Base-by-base conservation (phyloP, 495 filamentous ascomycete species). In the Lasiosphaeriaceae sp. region DNA sequence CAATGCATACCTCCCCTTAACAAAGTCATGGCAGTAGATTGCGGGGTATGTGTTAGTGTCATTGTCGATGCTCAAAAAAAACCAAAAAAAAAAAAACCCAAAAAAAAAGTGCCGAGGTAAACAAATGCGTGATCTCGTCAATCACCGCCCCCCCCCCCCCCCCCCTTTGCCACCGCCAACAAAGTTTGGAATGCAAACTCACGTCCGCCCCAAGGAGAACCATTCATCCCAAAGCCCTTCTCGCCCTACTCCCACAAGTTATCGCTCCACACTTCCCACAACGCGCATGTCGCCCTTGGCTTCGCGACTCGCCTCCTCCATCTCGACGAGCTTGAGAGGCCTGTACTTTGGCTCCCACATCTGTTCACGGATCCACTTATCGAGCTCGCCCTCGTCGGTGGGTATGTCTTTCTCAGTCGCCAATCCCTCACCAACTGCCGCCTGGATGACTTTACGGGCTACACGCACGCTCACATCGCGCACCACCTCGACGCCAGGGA, bases 271-370 rank as follows among this genome's bases (percentile, higher is more conserved):
- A 23, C 62, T 68, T 8, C 75, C 75, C 11, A 76, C 79, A 43
- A 82, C 71, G 26, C 81, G 79, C 55, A 84, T 58, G 70, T 88
- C 83, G 0, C 85, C 85, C 71, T 70, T 85, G 3, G 83, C 86
- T 54, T 75, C 63, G 1, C 78, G 66, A 31, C 74, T 80, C 5
- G 84, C 84, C 11, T 61, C 67, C 1, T 70, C 70, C 6, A 69
- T 70, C 23, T 77, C 70, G 2, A 90, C 82, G 23, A 73, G 73
- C 62, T 74, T 80, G 50, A 94, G 66, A 31, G 83, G 80, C 20
- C 88, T 66, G 66, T 96, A 96, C 20, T 68, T 71, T 2, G 91
- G 80, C 58, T 92, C 82, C 92, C 91, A 96, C 91, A 96, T 96
- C 77, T 94, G 91, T 69, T 86, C 87, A 9, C 82, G 69, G 54